Base-by-base conservation (phyloP, 352 stramenopile species). In the Pythium catenulatum region DNA sequence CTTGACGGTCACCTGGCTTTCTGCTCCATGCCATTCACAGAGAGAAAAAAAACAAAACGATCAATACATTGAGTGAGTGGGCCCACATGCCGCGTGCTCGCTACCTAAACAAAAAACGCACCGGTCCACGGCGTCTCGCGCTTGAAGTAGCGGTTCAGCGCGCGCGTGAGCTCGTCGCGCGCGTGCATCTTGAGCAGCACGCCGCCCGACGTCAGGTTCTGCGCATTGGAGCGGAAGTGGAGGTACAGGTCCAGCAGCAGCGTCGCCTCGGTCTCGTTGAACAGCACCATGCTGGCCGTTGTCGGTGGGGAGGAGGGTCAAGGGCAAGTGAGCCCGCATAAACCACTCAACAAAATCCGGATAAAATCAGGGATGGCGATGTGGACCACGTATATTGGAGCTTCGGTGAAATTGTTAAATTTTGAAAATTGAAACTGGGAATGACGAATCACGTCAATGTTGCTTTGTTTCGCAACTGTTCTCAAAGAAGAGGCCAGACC, bases 1-100 rank as follows among this genome's bases (percentile, higher is more conserved):
- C 86, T 96, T 96, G 81, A 95, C 92, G 11, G 89, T 87, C 69
- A 96, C 87, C 73, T 96, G 92, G 54, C 72, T 89, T 79, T 95
- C 92, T 92, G 54, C 19, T n/a, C n/a, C n/a, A n/a, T n/a, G n/a
- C n/a, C n/a, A n/a, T n/a, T n/a, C n/a, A n/a, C n/a, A n/a, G n/a
- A n/a, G n/a, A n/a, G n/a, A n/a, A n/a, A n/a, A n/a, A n/a, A n/a
- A n/a, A n/a, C n/a, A n/a, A n/a, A n/a, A n/a, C n/a, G n/a, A n/a
- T n/a, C n/a, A n/a, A n/a, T n/a, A n/a, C n/a, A n/a, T n/a, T n/a
- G n/a, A n/a, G n/a, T n/a, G n/a, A n/a, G n/a, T n/a, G n/a, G n/a
- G n/a, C n/a, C n/a, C n/a, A n/a, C n/a, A n/a, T n/a, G n/a, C n/a
- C n/a, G n/a, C n/a, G n/a, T n/a, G 36, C 36, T 30, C 34, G 37